phyloP scores from a whole-genome alignment of 768 basidiomycete genomes.

The Coprinopsis sp. region DNA sequence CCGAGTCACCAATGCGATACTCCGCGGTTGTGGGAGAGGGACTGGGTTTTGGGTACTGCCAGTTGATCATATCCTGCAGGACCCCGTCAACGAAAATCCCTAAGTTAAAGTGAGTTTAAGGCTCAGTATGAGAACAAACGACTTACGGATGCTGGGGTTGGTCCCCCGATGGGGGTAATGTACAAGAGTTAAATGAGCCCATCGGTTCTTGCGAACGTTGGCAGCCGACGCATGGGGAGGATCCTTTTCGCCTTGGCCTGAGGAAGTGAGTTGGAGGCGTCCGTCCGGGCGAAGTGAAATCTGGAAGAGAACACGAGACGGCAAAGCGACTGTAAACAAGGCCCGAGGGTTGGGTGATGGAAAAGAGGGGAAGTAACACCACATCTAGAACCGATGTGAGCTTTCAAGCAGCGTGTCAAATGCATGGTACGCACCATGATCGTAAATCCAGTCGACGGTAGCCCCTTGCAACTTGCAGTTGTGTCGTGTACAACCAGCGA shows the following conservation, averaged over 20 bases:
- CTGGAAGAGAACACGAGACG: slow-evolving; percentile 31
- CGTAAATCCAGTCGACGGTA: slow-evolving; percentile 64
- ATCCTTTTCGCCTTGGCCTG: slow-evolving; percentile 26
- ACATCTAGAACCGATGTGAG: slow-evolving; percentile 32
- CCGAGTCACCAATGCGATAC: slow-evolving; percentile 56
- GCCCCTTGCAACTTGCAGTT: slow-evolving; percentile 35
- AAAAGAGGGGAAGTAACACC: slow-evolving; percentile 43
- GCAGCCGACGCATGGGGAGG: slow-evolving; percentile 40
- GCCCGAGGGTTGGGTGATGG: slow-evolving; percentile 29
- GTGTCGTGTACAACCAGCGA: slow-evolving; percentile 45
- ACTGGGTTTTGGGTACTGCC: slow-evolving; percentile 57
- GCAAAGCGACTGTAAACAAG: slow-evolving; percentile 34
- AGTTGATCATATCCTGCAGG: slow-evolving; percentile 57
- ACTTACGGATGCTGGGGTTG: slow-evolving; percentile 59
- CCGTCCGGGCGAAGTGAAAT: slow-evolving; percentile 54
- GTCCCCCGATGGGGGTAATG: slow-evolving; percentile 55
- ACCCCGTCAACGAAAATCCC: slow-evolving; percentile 75
- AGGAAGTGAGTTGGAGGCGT: slow-evolving; percentile 43
- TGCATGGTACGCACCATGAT: slow-evolving; percentile 50
- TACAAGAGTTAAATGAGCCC: slow-evolving; percentile 70
- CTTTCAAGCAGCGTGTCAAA: not conserved
- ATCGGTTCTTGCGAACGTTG: slow-evolving; percentile 49
- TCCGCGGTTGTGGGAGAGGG: slow-evolving; percentile 27
- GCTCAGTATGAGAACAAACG: no score
- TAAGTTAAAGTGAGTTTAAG: slow-evolving; percentile 29